Base-by-base conservation (phyloP, 768 basidiomycete species). In the Psilocybe sp. region DNA sequence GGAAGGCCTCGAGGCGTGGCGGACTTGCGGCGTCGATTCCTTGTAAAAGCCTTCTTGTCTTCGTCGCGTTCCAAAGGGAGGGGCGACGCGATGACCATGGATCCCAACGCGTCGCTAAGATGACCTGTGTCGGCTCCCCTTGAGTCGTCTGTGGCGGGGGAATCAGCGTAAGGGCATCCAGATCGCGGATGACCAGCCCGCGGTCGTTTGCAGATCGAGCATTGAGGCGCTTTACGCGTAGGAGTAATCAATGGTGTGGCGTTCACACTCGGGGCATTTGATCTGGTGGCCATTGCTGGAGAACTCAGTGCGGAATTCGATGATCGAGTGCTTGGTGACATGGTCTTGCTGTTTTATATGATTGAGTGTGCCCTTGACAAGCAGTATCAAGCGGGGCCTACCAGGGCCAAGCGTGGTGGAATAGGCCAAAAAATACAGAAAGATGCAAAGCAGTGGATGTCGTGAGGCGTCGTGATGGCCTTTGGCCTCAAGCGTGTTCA, bases 101-200 rank as follows among this genome's bases (percentile, higher is more conserved):
- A 79, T 15, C 70, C 70, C 47, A 83, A 59, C 8, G 76, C 77
- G 31, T 70, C 66, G 4, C 63, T 64, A 40, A 80, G 65, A 18
- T 56, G 62, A 20, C 66, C 52, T 20, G 51, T 42, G 20, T 42
- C 48, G 31, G 51, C 20, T 9, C 35, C 34, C 13, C 53, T 47
- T 23, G 50, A 52, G 33, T 54, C 50, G 15, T 53, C 53, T 42
- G 40, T 53, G 12, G 49, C 38, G 7, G 62, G 63, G 1, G 71
- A 62, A 39, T 74, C 70, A 16, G 60, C 64, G 49, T 66, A 74
- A 0, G 82, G 81, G 58, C 84, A 85, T 9, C 83, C 82, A 0
- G 79, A 78, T 40, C 82, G 80, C 14, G 84, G 84, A 59, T 85
- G 84, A 0, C 83, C 82, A 19, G 68, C 71, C 46, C 74, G 70